Percentiles rank a stretch among this genome's conserved stretches.
Evolutionary conservation across 331 rosid species (phyloP).

Genomic region (Pyrus hybrid): DNA sequence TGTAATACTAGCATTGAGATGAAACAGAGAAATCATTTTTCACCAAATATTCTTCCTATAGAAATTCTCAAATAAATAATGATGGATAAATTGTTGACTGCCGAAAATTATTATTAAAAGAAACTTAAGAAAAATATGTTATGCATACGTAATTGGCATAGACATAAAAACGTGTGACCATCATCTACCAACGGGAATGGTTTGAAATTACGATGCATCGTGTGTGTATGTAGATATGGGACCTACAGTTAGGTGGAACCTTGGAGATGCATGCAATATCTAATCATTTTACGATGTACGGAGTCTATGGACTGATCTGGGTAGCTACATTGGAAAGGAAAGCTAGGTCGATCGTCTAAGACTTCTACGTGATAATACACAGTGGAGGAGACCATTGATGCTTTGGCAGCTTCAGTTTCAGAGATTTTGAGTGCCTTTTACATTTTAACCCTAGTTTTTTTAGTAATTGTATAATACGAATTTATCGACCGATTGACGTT

Average conservation of each 20-base stretch:
- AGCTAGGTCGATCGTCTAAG: not conserved
- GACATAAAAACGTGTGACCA: not conserved
- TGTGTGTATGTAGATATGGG: too few species aligned
- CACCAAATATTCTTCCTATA: too few species aligned
- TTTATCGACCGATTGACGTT: too few species aligned
- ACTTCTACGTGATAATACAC: not conserved
- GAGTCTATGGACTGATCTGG: not conserved
- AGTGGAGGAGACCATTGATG: not conserved
- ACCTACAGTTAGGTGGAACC: not conserved
- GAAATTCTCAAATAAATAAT: too few species aligned
- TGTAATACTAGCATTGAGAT: too few species aligned
- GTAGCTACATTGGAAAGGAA: not conserved
- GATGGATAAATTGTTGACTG: too few species aligned
- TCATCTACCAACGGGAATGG: not conserved
- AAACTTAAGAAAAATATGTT: too few species aligned
- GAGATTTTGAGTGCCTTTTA: constrained; percentile 13
- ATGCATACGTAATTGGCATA: not conserved
- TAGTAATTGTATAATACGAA: too few species aligned
- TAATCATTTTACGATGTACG: not conserved
- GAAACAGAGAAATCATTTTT: too few species aligned
- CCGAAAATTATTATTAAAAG: too few species aligned
- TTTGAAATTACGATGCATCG: not conserved
- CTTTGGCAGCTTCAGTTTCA: not conserved
- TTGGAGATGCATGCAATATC: not conserved
- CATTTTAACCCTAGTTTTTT: not conserved